These are phyloP conservation scores for Phytophthora pini DNA, from an alignment of 352 stramenopile genomes.

Conservation along the genomic window DNA sequence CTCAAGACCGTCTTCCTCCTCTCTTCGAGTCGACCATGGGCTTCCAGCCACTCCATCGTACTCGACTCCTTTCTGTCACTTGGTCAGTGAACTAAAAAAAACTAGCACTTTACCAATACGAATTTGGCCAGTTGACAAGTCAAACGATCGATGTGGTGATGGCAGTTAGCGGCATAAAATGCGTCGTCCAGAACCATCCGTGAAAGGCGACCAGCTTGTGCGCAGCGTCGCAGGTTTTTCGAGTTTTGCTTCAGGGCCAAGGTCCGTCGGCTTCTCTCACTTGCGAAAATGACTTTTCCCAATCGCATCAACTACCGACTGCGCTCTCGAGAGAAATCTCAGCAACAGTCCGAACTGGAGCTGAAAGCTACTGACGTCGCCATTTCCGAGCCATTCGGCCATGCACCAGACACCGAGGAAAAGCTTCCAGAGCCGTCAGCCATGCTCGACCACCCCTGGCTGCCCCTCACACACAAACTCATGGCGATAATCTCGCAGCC, in stretches of 20 bases:
- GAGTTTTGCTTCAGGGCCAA: conserved; percentile 13
- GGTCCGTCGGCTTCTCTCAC: conserved; percentile 25
- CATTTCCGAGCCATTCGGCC: too few relatives aligned
- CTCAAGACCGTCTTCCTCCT: conserved; percentile 51
- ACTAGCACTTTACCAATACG: too few relatives aligned
- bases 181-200: conserved; percentile 25
- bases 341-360: conserved; percentile 8
- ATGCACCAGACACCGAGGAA: conserved; percentile 8
- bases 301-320: conserved; percentile 47
- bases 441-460: conserved; percentile 22
- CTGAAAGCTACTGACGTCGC: too few relatives aligned
- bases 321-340: conserved; percentile 38
- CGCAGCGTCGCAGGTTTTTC: conserved; percentile 44
- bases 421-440: not conserved
- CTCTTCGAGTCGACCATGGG: conserved; percentile 54
- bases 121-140: not conserved
- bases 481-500: conserved; percentile 57
- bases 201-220: conserved; percentile 13
- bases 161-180: conserved; percentile 16
- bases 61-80: not conserved
- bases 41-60: conserved; percentile 55
- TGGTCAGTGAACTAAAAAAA: not conserved
- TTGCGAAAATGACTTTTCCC: conserved; percentile 64
- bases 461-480: conserved; percentile 55
- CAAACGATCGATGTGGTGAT: conserved; percentile 13